Base-by-base conservation (phyloP, 164 flowering plant species). In the Liriodendron chinense region DNA sequence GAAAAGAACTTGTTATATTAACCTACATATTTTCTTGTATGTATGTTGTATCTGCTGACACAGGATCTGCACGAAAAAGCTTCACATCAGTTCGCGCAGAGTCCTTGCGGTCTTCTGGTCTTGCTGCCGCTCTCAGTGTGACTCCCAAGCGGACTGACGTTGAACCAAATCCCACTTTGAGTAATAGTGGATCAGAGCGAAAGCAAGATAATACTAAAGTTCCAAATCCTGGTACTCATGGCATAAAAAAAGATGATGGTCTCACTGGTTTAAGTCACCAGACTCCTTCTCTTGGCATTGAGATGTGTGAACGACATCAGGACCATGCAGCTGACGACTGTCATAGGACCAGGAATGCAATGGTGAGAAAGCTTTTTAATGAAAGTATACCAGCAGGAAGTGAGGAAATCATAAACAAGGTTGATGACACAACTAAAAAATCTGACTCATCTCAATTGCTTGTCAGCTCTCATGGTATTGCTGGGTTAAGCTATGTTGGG, bases 401-500 rank as follows among this genome's bases (percentile, higher is more conserved):
- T 1, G 59, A 61, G 25, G 74, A 59, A 47, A 25, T 63, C 65
- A 61, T 69, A 59, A 65, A 12, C 47, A 67, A 75, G 53, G 34
- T 23, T 43, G 76, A 80, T 53, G 59, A 71, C 43, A 22, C 47
- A 74, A 78, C 68, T 72, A 78, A 53, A 23, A 47, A 14, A 73
- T 21, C 13, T 26, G 80, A 50, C 70, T 76, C 79, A 53, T 78
- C 74, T 48, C 66, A 78, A 28, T 75, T 70, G 69, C 34, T 57
- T 74, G 48, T 59, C 25, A 78, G 82, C 80, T 75, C 72, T 62
- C 80, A 81, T 10, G 48, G 83, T 34, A 5, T 53, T 75, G 89
- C 86, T 22, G 94, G 94, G 57, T 85, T 96, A 76, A 96, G 98
- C 83, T 96, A 94, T 86, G 79, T 86, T 59, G 84, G 81, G 75